These are phyloP conservation scores for Fusarium sp. DNA, from an alignment of 2,329 filamentous ascomycete species.

Conservation along the genomic window DNA sequence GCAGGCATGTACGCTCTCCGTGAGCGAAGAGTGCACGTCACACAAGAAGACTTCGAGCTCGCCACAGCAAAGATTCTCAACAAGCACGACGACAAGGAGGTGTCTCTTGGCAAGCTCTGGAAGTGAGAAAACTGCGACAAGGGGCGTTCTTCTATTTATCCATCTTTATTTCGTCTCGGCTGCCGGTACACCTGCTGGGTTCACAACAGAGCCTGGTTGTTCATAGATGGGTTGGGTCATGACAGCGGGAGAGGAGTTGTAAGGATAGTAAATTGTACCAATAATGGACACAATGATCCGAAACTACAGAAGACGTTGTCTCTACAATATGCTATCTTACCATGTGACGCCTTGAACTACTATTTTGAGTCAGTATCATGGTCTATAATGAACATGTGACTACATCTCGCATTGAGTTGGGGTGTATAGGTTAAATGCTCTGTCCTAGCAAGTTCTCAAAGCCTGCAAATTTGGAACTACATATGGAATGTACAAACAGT, in stretches of 20 bases:
- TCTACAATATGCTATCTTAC: neutral
- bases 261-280: constrained; percentile 55
- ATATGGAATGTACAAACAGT: neutral
- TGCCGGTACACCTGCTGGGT: constrained; percentile 42
- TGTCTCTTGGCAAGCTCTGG: constrained; percentile 87
- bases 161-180: constrained; percentile 44
- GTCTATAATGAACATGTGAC: neutral
- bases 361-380: neutral
- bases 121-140: constrained; percentile 52
- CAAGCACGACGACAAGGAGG: constrained; percentile 99
- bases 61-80: constrained; percentile 99
- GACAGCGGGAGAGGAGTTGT: constrained; percentile 51
- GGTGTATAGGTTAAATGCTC: neutral
- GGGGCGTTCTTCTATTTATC: constrained; percentile 39
- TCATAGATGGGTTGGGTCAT: constrained; percentile 49
- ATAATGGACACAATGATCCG: constrained; percentile 41
- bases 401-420: neutral
- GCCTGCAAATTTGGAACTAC: neutral
- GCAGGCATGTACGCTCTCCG: constrained; percentile 98
- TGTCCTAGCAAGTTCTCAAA: neutral
- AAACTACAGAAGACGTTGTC: constrained; percentile 23
- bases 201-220: constrained; percentile 37
- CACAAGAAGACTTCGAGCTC: constrained; percentile 98
- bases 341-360: neutral
- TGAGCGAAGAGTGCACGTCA: constrained; percentile 96